Evolutionary conservation across 73 alveolate genomes (phyloP).

Genomic region (Stentor roeselii): DNA sequence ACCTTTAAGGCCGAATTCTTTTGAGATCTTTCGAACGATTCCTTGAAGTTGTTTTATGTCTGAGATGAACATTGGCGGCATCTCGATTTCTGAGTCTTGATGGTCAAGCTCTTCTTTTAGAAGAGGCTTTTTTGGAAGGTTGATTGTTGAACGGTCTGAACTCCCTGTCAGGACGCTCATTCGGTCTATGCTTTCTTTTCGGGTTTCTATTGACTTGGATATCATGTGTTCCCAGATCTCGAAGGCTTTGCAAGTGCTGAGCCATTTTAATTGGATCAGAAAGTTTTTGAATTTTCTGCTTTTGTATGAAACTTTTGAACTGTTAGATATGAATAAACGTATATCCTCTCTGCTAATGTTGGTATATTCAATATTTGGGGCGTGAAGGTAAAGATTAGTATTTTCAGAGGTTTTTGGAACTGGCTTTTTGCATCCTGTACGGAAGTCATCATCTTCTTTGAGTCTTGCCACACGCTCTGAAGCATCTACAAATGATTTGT

Average conservation of each 20-base stretch:
- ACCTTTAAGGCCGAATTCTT: neutral
- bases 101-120: neutral
- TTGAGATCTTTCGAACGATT: neutral
- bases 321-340: too few relatives aligned
- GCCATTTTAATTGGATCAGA: neutral
- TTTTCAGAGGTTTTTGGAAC: neutral
- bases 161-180: neutral
- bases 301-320: neutral
- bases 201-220: neutral
- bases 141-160: too few relatives aligned
- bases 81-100: neutral
- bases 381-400: neutral
- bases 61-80: neutral
- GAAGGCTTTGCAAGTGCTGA: neutral
- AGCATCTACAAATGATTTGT: neutral
- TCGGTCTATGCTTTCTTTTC: neutral
- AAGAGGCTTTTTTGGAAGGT: neutral
- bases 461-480: neutral
- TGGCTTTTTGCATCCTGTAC: neutral
- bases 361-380: neutral
- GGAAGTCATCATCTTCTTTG: neutral
- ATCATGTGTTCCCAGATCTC: neutral
- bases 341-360: neutral
- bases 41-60: constrained; percentile 1
- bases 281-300: neutral